Conservation (phyloP, 2,329 filamentous ascomycete genomes). For the Sporothrix brunneoviolacea region DNA sequence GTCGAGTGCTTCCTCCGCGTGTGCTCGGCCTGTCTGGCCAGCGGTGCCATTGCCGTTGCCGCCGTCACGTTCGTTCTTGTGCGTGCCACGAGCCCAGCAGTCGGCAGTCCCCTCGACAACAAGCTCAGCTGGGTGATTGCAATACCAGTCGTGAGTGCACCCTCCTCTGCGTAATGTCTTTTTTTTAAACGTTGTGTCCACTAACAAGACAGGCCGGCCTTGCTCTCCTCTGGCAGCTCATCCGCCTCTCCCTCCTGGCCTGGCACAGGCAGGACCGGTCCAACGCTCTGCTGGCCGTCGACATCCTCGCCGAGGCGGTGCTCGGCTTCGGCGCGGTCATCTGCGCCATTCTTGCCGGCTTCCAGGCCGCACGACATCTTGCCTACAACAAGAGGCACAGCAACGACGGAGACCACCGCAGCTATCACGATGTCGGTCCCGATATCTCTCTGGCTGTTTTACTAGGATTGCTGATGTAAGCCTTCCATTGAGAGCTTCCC, state of each 20-base stretch:
- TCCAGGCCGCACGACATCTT: conserved; percentile 16
- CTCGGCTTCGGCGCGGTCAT: conserved; percentile 14
- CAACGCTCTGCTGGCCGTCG: not conserved
- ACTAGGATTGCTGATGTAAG: conserved; percentile 10
- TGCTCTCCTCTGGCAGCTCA: conserved; percentile 14
- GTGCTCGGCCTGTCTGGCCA: conserved; percentile 10
- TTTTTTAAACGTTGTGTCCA: no score
- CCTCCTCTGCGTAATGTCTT: no score
- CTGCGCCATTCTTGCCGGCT: conserved; percentile 16
- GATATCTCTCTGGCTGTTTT: conserved; percentile 3
- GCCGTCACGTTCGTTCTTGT: conserved; percentile 12
- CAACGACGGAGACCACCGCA: not conserved
- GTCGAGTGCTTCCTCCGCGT: conserved; percentile 13
- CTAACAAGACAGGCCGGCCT: no score
- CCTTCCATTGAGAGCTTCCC: no score
- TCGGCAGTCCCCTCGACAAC: conserved; percentile 8
- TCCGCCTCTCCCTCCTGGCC: conserved; percentile 1
- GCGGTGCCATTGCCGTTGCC: conserved; percentile 9
- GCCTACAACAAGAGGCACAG: conserved; percentile 9
- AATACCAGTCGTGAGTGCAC: conserved; percentile 10
- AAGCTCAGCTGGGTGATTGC: conserved; percentile 15
- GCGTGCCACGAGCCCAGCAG: conserved; percentile 1
- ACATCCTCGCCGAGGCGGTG: conserved; percentile 5
- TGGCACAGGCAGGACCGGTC: not conserved
- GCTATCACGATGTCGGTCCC: conserved; percentile 14